These are phyloP conservation scores for Gastroboletus turbinatus DNA, from an alignment of 1,284 basidiomycete genomes.

Conservation along the genomic window DNA sequence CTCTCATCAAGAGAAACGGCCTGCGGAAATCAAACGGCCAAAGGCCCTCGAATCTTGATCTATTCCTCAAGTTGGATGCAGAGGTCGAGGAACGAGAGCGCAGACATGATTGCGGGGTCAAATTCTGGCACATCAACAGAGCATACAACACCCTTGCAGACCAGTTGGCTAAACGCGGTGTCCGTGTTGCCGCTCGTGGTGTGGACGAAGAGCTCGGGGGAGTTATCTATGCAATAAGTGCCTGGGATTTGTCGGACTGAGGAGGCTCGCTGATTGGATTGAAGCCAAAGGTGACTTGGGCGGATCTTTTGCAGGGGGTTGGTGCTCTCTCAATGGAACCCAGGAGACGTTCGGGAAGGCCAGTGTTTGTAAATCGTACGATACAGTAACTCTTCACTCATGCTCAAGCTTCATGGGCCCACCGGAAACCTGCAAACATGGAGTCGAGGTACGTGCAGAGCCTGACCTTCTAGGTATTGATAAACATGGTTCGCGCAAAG, in stretches of 20 bases:
- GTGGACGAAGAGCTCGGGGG: neutral
- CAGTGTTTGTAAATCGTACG: neutral
- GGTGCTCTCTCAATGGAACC: too few species aligned
- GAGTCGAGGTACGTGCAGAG: too few species aligned
- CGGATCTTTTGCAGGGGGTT: neutral
- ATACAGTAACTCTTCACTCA: neutral
- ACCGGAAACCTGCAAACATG: too few species aligned
- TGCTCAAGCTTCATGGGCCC: neutral
- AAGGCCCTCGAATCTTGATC: slow-evolving; percentile 12
- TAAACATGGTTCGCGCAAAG: too few species aligned
- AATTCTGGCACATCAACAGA: neutral
- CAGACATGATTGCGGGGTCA: neutral
- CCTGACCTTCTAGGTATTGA: too few species aligned
- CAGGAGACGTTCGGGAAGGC: neutral
- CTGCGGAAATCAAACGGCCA: slow-evolving; percentile 3
- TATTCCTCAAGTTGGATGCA: slow-evolving; percentile 12
- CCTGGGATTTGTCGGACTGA: neutral
- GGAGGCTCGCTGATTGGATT: neutral
- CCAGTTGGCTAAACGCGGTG: neutral
- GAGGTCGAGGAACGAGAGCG: neutral
- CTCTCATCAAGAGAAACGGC: neutral
- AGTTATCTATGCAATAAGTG: neutral
- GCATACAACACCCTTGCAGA: neutral
- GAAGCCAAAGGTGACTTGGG: neutral
- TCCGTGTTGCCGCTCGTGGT: neutral